These are phyloP conservation scores for Carex arenaria DNA, from an alignment of 202 grass and related monocot species.

Conservation along the genomic window DNA sequence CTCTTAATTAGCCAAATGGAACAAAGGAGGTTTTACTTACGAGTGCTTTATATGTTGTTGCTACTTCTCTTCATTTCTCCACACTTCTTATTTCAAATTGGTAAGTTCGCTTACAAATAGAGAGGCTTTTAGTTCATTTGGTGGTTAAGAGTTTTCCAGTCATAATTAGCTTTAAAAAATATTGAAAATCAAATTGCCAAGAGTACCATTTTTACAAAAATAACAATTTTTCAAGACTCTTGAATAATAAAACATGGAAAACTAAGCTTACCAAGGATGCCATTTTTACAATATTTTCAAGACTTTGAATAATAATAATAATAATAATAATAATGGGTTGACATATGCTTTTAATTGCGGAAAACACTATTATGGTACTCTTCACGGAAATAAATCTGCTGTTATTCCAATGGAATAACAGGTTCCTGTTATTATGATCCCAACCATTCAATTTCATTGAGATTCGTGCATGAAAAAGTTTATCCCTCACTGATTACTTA, in stretches of 20 bases:
- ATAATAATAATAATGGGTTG: not conserved
- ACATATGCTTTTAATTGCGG: not conserved
- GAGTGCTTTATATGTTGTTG: not conserved
- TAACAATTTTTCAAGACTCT: not conserved
- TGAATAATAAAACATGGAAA: not conserved
- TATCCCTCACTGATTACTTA: too few species aligned
- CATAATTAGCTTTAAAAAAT: too few species aligned
- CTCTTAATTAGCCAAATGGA: conserved; percentile 29
- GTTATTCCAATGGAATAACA: too few species aligned
- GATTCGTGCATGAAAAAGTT: too few species aligned
- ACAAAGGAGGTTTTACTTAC: not conserved
- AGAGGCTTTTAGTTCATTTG: not conserved
- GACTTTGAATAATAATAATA: too few species aligned
- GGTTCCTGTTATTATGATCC: too few species aligned
- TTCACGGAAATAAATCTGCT: not conserved
- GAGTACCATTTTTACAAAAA: not conserved
- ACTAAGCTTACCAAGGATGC: not conserved
- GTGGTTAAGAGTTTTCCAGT: not conserved
- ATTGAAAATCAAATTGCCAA: too few species aligned
- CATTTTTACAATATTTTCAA: not conserved
- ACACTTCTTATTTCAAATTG: conserved; percentile 16
- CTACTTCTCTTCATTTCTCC: conserved; percentile 20
- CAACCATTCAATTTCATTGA: too few species aligned
- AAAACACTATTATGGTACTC: not conserved
- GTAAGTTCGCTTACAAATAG: conserved; percentile 31